Conservation (phyloP, 345 rosid genomes). For the Melaleuca alternifolia region DNA sequence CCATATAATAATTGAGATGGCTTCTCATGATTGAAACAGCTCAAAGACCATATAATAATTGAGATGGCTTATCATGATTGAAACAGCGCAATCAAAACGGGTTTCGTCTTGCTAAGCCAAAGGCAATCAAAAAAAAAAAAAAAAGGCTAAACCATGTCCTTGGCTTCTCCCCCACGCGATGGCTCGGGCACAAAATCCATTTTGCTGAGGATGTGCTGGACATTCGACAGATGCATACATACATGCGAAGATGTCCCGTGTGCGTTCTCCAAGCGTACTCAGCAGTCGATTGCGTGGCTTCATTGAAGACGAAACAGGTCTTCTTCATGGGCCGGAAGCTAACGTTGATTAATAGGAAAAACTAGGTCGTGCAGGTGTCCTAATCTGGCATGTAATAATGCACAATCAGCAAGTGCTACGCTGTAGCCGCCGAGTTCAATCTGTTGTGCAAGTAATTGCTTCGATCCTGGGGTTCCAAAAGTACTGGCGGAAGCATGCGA, state of each 20-base stretch:
- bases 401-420: neutral
- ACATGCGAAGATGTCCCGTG: neutral
- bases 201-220: neutral
- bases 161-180: neutral
- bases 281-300: neutral
- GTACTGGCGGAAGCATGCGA: neutral
- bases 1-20: neutral
- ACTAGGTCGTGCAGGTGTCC: neutral
- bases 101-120: neutral
- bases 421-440: neutral
- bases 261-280: neutral
- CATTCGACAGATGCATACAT: no score
- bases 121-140: neutral
- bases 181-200: neutral
- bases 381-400: neutral
- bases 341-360: neutral
- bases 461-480: neutral
- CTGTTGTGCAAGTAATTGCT: neutral
- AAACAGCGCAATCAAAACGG: neutral
- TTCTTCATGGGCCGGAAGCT: neutral
- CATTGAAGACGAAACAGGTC: neutral
- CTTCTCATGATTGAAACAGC: neutral
- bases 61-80: neutral
- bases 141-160: neutral
- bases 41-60: neutral